phyloP scores from a whole-genome alignment of 2,329 filamentous ascomycete genomes.

The Trichothecium roseum region DNA sequence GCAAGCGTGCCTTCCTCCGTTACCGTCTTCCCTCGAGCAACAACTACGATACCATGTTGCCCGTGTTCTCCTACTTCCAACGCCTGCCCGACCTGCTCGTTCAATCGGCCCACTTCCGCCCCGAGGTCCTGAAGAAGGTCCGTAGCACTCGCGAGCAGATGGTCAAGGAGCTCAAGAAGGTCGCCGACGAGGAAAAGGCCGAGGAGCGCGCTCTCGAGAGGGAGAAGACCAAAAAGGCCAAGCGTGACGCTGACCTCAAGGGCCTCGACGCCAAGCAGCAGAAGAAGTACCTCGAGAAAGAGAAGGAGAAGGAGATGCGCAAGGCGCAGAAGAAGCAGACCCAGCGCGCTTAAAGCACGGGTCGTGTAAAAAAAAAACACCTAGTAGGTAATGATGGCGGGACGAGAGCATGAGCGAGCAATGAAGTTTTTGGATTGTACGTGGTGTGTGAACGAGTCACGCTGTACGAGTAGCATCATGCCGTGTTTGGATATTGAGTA shows the following conservation, averaged over 20 bases:
- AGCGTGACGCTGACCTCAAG: constrained; percentile 75
- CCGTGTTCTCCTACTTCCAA: constrained; percentile 73
- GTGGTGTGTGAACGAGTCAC: too few species aligned
- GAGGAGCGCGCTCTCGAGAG: constrained; percentile 65
- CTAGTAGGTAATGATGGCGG: too few species aligned
- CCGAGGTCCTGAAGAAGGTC: constrained; percentile 81
- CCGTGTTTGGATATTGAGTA: too few species aligned
- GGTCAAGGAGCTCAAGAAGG: constrained; percentile 67
- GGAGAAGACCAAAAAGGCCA: constrained; percentile 73
- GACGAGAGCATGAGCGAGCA: too few species aligned
- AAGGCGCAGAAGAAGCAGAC: constrained; percentile 45
- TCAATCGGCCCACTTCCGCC: constrained; percentile 70
- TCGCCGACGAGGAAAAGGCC: constrained; percentile 68
- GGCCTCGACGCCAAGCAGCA: constrained; percentile 71
- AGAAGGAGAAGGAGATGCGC: constrained; percentile 62
- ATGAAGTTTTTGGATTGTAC: too few species aligned
- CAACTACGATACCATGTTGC: constrained; percentile 55
- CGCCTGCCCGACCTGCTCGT: constrained; percentile 78
- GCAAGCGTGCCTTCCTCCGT: constrained; percentile 78
- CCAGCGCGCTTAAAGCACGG: constrained; percentile 33
- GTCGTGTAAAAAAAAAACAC: neutral
- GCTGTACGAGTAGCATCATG: too few species aligned
- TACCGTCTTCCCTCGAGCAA: constrained; percentile 57
- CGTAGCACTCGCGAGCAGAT: constrained; percentile 70
- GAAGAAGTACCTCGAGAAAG: constrained; percentile 75